These are phyloP conservation scores for Fusarium subglutinans DNA, from an alignment of 2,329 filamentous ascomycete genomes.

Conservation along the genomic window DNA sequence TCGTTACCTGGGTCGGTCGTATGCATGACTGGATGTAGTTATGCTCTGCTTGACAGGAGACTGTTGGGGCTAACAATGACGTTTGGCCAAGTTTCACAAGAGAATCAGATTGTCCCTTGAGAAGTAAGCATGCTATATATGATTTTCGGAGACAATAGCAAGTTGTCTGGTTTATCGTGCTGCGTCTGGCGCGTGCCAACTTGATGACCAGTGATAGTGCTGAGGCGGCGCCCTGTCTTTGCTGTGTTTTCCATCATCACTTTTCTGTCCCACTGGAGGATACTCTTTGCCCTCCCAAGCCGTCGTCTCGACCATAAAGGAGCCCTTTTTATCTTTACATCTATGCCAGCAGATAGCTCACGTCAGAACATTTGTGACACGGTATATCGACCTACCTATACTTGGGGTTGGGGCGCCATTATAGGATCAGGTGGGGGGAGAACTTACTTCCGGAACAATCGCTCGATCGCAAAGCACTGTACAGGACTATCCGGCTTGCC, in stretches of 20 bases:
- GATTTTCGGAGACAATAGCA: neutral
- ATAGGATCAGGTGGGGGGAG: neutral
- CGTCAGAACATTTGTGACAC: neutral
- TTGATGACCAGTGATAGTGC: slow-evolving; percentile 48
- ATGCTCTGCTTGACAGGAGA: no score
- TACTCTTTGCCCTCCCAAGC: slow-evolving; percentile 62
- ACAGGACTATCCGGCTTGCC: slow-evolving; percentile 57
- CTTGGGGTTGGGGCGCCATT: neutral
- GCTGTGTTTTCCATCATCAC: slow-evolving; percentile 25
- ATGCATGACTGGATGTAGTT: neutral
- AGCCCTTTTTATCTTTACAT: slow-evolving; percentile 65
- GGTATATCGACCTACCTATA: neutral
- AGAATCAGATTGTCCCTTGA: neutral
- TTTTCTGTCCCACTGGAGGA: slow-evolving; percentile 7
- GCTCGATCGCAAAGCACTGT: slow-evolving; percentile 65
- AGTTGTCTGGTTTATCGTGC: slow-evolving; percentile 23
- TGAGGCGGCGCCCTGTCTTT: slow-evolving; percentile 29
- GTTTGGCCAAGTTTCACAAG: neutral
- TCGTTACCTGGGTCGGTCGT: neutral
- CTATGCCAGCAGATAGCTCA: slow-evolving; percentile 50
- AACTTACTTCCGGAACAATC: slow-evolving; percentile 68
- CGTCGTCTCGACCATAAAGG: slow-evolving; percentile 71
- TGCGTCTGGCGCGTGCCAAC: slow-evolving; percentile 48
- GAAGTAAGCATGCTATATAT: neutral
- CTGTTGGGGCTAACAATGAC: no score